phyloP scores from a whole-genome alignment of 495 filamentous ascomycete genomes.

The Penicillium robsamsonii region DNA sequence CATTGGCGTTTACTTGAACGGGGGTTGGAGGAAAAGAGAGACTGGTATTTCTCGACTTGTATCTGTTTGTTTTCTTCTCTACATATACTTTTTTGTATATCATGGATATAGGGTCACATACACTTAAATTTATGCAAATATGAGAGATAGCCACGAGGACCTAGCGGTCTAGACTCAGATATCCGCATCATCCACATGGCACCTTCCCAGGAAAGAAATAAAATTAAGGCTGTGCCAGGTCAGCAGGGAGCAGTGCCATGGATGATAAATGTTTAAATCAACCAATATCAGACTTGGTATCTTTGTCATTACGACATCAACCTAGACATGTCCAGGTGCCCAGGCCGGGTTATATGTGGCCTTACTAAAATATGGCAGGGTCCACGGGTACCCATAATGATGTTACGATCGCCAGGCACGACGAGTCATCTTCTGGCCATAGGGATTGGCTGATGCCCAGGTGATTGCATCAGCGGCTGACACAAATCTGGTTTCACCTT shows the following conservation, averaged over 20 bases:
- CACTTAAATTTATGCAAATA: background rate
- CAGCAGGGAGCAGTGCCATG: background rate
- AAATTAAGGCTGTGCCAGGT: conserved; percentile 2
- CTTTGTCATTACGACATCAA: too few relatives aligned
- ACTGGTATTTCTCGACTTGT: background rate
- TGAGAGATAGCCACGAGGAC: background rate
- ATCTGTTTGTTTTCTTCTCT: background rate
- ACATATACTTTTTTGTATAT: conserved; percentile 2
- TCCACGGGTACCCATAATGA: background rate
- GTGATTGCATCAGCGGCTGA: conserved; percentile 10
- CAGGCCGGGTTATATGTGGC: too few relatives aligned
- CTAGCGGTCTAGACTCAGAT: background rate
- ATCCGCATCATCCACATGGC: background rate
- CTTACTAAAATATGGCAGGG: background rate
- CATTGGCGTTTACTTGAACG: background rate
- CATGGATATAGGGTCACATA: conserved; percentile 3
- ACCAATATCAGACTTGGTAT: background rate
- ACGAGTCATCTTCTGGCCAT: background rate
- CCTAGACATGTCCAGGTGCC: too few relatives aligned
- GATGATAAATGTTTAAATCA: background rate
- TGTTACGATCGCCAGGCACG: conserved; percentile 11
- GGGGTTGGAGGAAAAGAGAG: background rate
- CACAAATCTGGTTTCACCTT: background rate
- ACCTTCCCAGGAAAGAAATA: background rate
- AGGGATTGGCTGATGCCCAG: background rate